Evolutionary conservation across 2,329 filamentous ascomycete species (phyloP), one percentile per base, ranked within the genome.

Genomic region (Ambrosiella cleistominuta): DNA sequence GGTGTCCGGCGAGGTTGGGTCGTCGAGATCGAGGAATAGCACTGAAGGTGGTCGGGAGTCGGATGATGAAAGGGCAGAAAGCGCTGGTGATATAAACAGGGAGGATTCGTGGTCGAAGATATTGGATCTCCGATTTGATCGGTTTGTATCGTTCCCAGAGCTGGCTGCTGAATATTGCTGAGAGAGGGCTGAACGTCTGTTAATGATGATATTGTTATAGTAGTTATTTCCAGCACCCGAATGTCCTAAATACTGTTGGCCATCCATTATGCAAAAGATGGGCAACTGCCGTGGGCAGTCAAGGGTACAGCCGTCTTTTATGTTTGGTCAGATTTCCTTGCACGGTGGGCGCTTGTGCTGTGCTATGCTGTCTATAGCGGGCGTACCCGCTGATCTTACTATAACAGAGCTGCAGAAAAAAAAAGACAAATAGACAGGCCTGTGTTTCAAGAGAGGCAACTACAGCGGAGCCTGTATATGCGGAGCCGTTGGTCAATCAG

Each of bases 91-190:
- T 42, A 61, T 58, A 15, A 58, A 58, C n/a, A 58, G 44, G 1
- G 59, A 61, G 17, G 59, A 61, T 27, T 61, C 59, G 59, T 61
- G 59, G 49, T 61, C 59, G 13, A 61, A 61, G 35, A 58, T 57
- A 13, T 57, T 44, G 2, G 58, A 60, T 7, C 59, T 55, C 12
- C 52, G 51, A 38, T 49, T 39, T 19, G 59, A 55, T 7, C 56
- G 56, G 15, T 38, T 39, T 11, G 59, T 52, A 55, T 49, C 51
- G 44, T 35, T 50, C 5, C 42, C 27, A 7, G 54, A 59, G 13
- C 45, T 56, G 39, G 54, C 58, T 35, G 42, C 45, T n/a, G 58
- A 60, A 1, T 56, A 58, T 47, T 57, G 42, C 51, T 60, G 58
- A n/a, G 58, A 60, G n/a, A 60, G 37, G 12, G 55, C 55, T 40